Conservation (phyloP, 1,139 yeast genomes). For the Pichiaceae sp. region DNA sequence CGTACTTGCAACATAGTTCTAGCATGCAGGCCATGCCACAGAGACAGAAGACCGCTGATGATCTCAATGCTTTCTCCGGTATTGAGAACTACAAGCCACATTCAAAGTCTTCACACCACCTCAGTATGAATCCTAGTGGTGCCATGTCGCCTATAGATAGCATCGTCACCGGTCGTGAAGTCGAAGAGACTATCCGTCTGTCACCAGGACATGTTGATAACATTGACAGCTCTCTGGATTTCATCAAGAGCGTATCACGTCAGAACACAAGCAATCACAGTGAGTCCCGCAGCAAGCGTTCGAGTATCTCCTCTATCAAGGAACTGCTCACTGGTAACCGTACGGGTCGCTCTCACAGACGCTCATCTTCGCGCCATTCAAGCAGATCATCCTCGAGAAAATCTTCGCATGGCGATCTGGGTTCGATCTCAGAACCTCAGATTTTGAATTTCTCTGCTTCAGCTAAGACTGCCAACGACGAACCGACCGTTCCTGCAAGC, state of each 20-base stretch:
- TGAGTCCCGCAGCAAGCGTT: conserved; percentile 24
- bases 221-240: conserved; percentile 46
- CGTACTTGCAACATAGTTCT: background rate
- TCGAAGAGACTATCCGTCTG: conserved; percentile 24
- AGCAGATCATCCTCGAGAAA: conserved; percentile 8
- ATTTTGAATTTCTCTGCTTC: conserved; percentile 10
- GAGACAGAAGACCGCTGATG: background rate
- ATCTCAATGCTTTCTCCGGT: background rate
- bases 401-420: conserved; percentile 5
- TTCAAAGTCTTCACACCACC: background rate
- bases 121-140: background rate
- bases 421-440: conserved; percentile 12
- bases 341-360: conserved; percentile 20
- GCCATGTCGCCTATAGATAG: conserved; percentile 8
- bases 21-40: background rate
- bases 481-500: background rate
- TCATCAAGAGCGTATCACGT: conserved; percentile 42
- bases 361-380: conserved; percentile 9
- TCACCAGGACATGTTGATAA: conserved; percentile 26
- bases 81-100: background rate
- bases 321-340: conserved; percentile 39
- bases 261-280: conserved; percentile 29
- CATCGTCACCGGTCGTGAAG: conserved; percentile 24
- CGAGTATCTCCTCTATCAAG: conserved; percentile 35
- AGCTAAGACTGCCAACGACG: background rate